Evolutionary conservation across 2,329 filamentous ascomycete species (phyloP), one percentile per base, ranked within the genome.

Genomic region (Aspergillus sp.): DNA sequence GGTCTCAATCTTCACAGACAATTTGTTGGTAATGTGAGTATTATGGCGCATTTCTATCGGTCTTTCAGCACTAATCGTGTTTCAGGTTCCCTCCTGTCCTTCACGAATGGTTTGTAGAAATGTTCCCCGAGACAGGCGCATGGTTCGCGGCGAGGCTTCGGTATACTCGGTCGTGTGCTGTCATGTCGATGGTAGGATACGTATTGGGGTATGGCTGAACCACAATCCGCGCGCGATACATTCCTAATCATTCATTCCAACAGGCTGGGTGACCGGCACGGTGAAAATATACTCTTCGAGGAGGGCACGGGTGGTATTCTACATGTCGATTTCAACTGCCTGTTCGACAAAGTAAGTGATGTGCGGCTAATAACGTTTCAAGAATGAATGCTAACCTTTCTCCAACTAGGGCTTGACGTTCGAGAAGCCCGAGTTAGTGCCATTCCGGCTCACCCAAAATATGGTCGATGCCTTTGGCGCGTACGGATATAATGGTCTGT

Each of bases 131-230:
- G 72, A 93, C 96, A 4, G 91, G 92, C 13, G 85, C 89, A 1
- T 99, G 95, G 95, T 96, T 99, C 76, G 86, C 88, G 2, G 93
- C 94, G 9, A 87, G 95, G 7, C 83, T 98, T 49, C 87, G 89
- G 51, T 99, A 98, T 78, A 96, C 95, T 2, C 88, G 95, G 4
- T 96, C 95, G 1, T 94, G 91, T 71, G 95, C 96, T 11, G 95
- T 99, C 68, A 99, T 99, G 93, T 97, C 93, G n/a, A 99, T 99
- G 87, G 92, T 97, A 4, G 95, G 95, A 54, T 96, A 96, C 60
- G 93, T 98, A 53, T 85, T 99, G 4, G 95, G 87, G 63, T 81
- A 72, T 57, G 76, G 66, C 34, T 48, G 19, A 43, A 30, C 19
- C 25, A 28, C 31, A 50, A 28, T 28, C 23, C 19, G 47, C 41